These are phyloP conservation scores for Postia placenta DNA, from an alignment of 768 basidiomycete species.

Conservation along the genomic window DNA sequence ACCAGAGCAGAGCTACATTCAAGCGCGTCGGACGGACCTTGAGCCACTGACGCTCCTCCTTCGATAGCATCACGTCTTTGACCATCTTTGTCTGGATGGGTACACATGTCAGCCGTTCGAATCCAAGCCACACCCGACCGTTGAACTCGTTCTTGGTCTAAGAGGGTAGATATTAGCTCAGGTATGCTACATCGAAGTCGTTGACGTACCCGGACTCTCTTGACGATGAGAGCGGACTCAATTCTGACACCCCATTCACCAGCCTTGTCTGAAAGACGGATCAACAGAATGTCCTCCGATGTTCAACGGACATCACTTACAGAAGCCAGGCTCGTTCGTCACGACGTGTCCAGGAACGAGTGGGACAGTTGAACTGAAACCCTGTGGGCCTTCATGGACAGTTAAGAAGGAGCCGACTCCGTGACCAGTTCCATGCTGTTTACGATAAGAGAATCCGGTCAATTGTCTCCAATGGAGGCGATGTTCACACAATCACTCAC, in stretches of 20 bases:
- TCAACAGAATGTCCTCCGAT: background rate
- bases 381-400: constrained; percentile 80
- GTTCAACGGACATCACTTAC: constrained; percentile 37
- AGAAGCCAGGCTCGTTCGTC: constrained; percentile 93
- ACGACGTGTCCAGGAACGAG: constrained; percentile 85
- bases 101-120: constrained; percentile 89
- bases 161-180: background rate
- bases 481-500: constrained; percentile 35
- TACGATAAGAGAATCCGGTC: background rate
- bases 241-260: constrained; percentile 88
- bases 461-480: background rate
- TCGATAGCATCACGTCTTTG: constrained; percentile 75
- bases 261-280: constrained; percentile 46
- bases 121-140: constrained; percentile 78
- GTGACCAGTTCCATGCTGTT: constrained; percentile 85
- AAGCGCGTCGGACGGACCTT: constrained; percentile 41
- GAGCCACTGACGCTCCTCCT: constrained; percentile 84
- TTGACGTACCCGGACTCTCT: constrained; percentile 58
- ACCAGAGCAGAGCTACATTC: background rate
- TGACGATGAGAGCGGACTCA: constrained; percentile 79
- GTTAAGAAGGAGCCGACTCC: constrained; percentile 85
- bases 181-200: background rate
- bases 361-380: constrained; percentile 63
- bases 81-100: constrained; percentile 92
- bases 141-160: constrained; percentile 71